phyloP scores from a whole-genome alignment of 1,139 yeast species.

The Saccharomyces pastorianus region DNA sequence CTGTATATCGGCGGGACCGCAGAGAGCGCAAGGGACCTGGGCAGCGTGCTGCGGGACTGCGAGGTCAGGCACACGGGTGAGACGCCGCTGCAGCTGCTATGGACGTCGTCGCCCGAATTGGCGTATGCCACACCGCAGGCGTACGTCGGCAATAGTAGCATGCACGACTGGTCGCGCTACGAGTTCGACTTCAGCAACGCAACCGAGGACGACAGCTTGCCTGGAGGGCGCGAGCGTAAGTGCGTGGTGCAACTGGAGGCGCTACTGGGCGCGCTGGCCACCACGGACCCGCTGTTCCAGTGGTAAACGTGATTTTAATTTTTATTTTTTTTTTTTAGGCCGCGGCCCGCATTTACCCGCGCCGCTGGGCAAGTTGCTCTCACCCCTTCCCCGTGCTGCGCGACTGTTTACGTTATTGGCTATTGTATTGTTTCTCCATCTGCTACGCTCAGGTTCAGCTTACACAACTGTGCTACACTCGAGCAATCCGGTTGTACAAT shows the following conservation, averaged over 20 bases:
- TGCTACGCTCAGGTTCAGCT: neutral
- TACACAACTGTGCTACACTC: neutral
- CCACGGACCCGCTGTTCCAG: neutral
- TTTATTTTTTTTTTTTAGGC: neutral
- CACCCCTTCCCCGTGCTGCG: neutral
- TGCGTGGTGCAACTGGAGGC: neutral
- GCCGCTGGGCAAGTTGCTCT: neutral
- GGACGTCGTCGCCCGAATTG: neutral
- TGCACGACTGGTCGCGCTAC: neutral
- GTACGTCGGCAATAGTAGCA: neutral
- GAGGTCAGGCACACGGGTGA: neutral
- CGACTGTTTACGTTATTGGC: conserved; percentile 1
- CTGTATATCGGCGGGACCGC: neutral
- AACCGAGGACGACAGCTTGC: neutral
- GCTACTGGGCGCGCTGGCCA: neutral
- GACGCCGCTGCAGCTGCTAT: neutral
- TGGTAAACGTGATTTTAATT: neutral
- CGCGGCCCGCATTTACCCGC: neutral
- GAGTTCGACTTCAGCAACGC: neutral
- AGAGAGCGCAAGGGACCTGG: neutral
- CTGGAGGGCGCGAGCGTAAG: neutral
- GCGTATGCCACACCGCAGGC: neutral
- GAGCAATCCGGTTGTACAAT: neutral
- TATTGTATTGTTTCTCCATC: neutral
- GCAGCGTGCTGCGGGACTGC: neutral